These are phyloP conservation scores for Termitomyces sp. DNA, from an alignment of 768 basidiomycete genomes.

Conservation along the genomic window DNA sequence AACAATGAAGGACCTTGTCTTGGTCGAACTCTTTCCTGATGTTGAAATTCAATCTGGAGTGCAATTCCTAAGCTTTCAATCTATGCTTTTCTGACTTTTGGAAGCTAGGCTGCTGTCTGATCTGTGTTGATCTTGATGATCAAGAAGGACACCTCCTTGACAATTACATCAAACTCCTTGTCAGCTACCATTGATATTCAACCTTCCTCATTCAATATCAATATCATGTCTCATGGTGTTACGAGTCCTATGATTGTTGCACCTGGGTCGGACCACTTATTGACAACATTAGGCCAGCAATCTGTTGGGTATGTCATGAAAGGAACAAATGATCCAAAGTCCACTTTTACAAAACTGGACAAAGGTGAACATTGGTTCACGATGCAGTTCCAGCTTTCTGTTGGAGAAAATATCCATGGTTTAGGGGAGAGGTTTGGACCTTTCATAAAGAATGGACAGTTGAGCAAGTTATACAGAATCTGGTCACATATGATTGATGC, in stretches of 20 bases:
- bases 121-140: no score
- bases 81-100: constrained; percentile 5
- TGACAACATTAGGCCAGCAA: constrained; percentile 14
- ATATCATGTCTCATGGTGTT: constrained; percentile 22
- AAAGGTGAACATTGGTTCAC: constrained; percentile 25
- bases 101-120: no score
- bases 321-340: constrained; percentile 5
- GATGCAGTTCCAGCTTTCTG: constrained; percentile 32
- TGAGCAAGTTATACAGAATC: background rate
- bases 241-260: constrained; percentile 21
- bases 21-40: no score
- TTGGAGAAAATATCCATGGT: constrained; percentile 29
- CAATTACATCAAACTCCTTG: constrained; percentile 20
- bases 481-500: background rate
- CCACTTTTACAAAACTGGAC: constrained; percentile 20
- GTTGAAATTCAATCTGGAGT: no score
- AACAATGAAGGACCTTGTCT: no score
- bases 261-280: constrained; percentile 18
- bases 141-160: background rate
- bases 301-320: no score
- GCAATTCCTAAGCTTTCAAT: background rate
- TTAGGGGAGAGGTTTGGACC: constrained; percentile 32
- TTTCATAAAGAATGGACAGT: constrained; percentile 24
- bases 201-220: constrained; percentile 22
- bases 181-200: constrained; percentile 16